Evolutionary conservation across 2,329 filamentous ascomycete genomes (phyloP).

Genomic region (Penicillium sumatraense): DNA sequence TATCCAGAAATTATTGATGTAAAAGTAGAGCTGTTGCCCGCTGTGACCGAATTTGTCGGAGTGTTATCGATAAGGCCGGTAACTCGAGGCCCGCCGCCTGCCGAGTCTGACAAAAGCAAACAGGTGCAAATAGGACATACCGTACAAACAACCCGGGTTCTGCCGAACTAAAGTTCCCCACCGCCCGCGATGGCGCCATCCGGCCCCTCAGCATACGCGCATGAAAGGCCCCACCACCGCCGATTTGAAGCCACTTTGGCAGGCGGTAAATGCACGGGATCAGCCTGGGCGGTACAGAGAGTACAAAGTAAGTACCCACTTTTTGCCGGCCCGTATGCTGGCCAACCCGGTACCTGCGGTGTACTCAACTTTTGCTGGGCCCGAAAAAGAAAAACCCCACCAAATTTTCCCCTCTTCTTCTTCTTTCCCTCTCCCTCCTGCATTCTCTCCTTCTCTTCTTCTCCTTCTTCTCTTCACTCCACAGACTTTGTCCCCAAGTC

Average conservation of each 20-base stretch:
- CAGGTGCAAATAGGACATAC: constrained; percentile 2
- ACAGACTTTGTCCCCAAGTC: constrained; percentile 18
- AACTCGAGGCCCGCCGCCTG: no score
- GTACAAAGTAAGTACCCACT: constrained; percentile 9
- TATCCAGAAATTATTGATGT: background rate
- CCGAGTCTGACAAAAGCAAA: background rate
- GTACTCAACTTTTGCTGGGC: constrained; percentile 15
- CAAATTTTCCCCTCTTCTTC: constrained; percentile 30
- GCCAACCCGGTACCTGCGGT: constrained; percentile 12
- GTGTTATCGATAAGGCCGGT: no score
- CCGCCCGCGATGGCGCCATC: constrained; percentile 40
- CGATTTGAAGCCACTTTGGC: no score
- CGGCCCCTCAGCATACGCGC: background rate
- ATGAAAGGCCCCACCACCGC: no score
- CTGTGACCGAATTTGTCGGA: background rate
- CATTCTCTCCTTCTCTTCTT: constrained; percentile 17
- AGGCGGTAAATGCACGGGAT: constrained; percentile 16
- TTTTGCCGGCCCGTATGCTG: background rate
- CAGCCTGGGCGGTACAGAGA: constrained; percentile 8
- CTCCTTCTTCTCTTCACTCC: constrained; percentile 20
- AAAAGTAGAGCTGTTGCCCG: background rate
- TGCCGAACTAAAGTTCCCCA: constrained; percentile 6
- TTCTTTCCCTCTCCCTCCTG: constrained; percentile 32
- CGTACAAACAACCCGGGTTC: background rate
- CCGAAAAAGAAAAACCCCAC: constrained; percentile 25